phyloP scores from a whole-genome alignment of 768 basidiomycete genomes.

The Hygrocybe coccinea region DNA sequence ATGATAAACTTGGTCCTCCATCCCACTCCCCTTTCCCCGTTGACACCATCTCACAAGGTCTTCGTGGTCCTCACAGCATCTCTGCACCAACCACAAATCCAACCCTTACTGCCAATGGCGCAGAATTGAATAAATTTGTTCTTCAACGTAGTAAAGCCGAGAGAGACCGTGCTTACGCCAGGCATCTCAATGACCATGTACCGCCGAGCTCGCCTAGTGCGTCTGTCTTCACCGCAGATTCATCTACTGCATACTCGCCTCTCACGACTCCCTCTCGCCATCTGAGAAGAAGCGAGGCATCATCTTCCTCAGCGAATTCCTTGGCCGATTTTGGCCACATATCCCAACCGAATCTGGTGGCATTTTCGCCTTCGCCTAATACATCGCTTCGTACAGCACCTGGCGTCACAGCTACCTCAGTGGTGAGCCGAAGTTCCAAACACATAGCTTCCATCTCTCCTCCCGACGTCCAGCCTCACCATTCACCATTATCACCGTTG shows the following conservation, averaged over 20 bases:
- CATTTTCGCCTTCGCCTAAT: slow-evolving; percentile 21
- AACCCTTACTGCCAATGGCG: slow-evolving; percentile 59
- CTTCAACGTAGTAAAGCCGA: slow-evolving; percentile 49
- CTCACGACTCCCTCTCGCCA: slow-evolving; percentile 30
- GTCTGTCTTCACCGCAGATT: slow-evolving; percentile 52
- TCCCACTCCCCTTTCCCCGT: slow-evolving; percentile 57
- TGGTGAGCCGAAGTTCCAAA: slow-evolving; percentile 55
- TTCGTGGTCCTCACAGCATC: slow-evolving; percentile 42
- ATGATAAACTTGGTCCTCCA: slow-evolving; percentile 59
- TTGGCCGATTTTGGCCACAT: slow-evolving; percentile 51
- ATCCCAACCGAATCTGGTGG: slow-evolving; percentile 13
- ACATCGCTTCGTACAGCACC: slow-evolving; percentile 49
- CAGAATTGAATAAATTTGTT: slow-evolving; percentile 62
- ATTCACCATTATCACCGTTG: slow-evolving; percentile 43
- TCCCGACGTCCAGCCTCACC: slow-evolving; percentile 40
- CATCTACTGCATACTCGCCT: slow-evolving; percentile 54
- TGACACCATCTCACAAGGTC: slow-evolving; percentile 49
- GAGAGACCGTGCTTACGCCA: slow-evolving; percentile 49
- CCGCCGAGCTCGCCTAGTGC: slow-evolving; percentile 50
- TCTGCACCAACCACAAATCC: slow-evolving; percentile 85
- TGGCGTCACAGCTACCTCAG: slow-evolving; percentile 50
- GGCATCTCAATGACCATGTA: slow-evolving; percentile 23
- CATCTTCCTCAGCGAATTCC: slow-evolving; percentile 49
- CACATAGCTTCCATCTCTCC: slow-evolving; percentile 55
- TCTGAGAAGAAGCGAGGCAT: slow-evolving; percentile 52